A percentile compares a stretch with the other conserved stretches of the same genome.
These are phyloP conservation scores for Solanum arcanum DNA, from an alignment of 257 asterid genomes.

Conservation along the genomic window DNA sequence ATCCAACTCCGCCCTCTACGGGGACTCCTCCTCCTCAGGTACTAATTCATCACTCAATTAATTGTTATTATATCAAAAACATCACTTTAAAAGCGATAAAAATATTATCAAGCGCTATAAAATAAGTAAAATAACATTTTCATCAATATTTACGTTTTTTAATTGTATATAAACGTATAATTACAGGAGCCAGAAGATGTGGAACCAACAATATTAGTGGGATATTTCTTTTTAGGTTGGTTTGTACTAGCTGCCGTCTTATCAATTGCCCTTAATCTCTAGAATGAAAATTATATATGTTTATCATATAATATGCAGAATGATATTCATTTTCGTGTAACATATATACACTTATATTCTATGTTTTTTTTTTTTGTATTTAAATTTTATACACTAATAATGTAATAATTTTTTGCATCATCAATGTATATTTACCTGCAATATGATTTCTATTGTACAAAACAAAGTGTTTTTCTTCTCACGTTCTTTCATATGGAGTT, in stretches of 20 bases:
- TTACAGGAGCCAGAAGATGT: conserved; percentile 68
- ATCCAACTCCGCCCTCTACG: conserved; percentile 24
- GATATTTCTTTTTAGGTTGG: conserved; percentile 48
- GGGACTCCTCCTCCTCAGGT: conserved; percentile 61
- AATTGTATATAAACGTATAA: neutral
- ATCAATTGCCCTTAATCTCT: conserved; percentile 26
- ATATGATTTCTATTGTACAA: accelerated
- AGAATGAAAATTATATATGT: neutral
- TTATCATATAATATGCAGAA: neutral
- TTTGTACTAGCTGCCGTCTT: conserved; percentile 33
- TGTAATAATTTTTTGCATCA: neutral
- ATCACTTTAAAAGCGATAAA: no score
- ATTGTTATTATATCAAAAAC: no score
- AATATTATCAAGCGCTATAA: no score
- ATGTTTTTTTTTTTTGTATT: no score
- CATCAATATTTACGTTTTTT: neutral
- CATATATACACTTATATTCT: neutral
- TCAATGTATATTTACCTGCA: neutral
- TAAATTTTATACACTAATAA: neutral
- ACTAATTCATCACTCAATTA: neutral
- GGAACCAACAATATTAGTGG: conserved; percentile 50
- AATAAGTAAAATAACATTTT: neutral
- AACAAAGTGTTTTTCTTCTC: no score
- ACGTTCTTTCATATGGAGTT: no score
- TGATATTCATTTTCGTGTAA: neutral